Base-by-base conservation (phyloP, 495 filamentous ascomycete genomes). In the Xylaria acuta region DNA sequence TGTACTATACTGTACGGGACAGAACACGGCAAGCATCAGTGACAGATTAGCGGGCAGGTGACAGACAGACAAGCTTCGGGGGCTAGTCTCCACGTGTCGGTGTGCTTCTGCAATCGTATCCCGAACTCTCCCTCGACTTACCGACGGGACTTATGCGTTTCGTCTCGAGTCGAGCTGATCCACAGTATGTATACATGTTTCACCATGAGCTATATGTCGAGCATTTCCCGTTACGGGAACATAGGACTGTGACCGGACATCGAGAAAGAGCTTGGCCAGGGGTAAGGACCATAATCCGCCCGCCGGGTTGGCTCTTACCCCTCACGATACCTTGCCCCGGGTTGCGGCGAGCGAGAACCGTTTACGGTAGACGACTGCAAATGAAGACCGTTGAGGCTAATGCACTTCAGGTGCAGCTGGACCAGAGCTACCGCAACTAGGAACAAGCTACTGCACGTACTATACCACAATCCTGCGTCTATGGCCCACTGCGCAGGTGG, bases 201-300 rank as follows among this genome's bases (percentile, higher is more conserved):
- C 62, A 64, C 40, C 6, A 32, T 32, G 18, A 20, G 62, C 41
- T 9, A 40, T 32, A 64, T 47, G 62, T 47, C 41, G 16, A 64
- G 62, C 62, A 64, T 64, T 64, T 45, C 62, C 62, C 27, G 25
- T 64, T 64, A 32, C n/a, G 41, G 62, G 62, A 49, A 6, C 0
- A 34, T 45, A 30, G 34, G 18, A 30, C 53, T 32, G 53, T 56
- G 27, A 32, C 53, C 14, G 32, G 27, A 32, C 5, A 12, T 56
- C 12, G 51, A 56, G 22, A 56, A 56, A 25, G 27, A 56, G 14
- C 9, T 22, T n/a, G 22, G 11, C 43, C 14, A 12, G 43, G 45
- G 45, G 45, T 49, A 49, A n/a, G 20, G 45, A 49, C 18, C 38
- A 49, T 5, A 49, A 49, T 18, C 45, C 45, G 3, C 45, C 45